phyloP scores from a whole-genome alignment of 2,329 filamentous ascomycete species.

The Fusarium sublunatum region DNA sequence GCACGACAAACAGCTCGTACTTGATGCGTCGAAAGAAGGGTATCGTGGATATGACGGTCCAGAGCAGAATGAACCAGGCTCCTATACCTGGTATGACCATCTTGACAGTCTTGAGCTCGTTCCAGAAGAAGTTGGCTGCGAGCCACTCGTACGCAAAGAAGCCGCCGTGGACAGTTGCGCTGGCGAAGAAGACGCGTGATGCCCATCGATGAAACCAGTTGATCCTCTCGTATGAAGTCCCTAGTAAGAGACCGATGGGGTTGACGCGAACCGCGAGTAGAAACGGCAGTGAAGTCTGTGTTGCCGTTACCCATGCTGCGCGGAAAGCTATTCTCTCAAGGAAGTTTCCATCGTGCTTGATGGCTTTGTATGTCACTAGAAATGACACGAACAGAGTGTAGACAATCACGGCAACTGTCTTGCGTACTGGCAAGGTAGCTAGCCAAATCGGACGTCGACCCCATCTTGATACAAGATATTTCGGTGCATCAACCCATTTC shows the following conservation, averaged over 20 bases:
- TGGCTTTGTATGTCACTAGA: constrained; percentile 42
- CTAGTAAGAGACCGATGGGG: constrained; percentile 39
- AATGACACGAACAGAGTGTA: constrained; percentile 40
- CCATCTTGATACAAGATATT: constrained; percentile 10
- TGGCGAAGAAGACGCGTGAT: constrained; percentile 40
- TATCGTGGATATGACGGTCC: constrained; percentile 42
- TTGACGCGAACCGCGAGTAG: constrained; percentile 41
- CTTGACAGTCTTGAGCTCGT: constrained; percentile 40
- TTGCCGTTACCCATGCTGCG: constrained; percentile 43
- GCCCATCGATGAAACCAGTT: constrained; percentile 46
- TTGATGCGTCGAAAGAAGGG: constrained; percentile 42
- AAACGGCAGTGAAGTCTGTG: constrained; percentile 42
- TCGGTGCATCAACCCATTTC: constrained; percentile 29
- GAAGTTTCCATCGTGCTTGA: constrained; percentile 45
- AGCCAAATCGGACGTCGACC: constrained; percentile 26
- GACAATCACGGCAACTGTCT: constrained; percentile 18
- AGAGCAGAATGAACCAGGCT: constrained; percentile 43
- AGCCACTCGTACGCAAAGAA: constrained; percentile 44
- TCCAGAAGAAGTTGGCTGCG: constrained; percentile 43
- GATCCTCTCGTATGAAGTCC: constrained; percentile 44
- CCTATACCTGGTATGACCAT: constrained; percentile 45
- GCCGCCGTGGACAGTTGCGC: constrained; percentile 42
- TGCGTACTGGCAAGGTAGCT: constrained; percentile 33
- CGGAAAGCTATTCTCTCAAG: constrained; percentile 45
- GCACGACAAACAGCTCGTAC: constrained; percentile 47